phyloP scores from a whole-genome alignment of 2,329 filamentous ascomycete species.

The Diplocarpon rosae region DNA sequence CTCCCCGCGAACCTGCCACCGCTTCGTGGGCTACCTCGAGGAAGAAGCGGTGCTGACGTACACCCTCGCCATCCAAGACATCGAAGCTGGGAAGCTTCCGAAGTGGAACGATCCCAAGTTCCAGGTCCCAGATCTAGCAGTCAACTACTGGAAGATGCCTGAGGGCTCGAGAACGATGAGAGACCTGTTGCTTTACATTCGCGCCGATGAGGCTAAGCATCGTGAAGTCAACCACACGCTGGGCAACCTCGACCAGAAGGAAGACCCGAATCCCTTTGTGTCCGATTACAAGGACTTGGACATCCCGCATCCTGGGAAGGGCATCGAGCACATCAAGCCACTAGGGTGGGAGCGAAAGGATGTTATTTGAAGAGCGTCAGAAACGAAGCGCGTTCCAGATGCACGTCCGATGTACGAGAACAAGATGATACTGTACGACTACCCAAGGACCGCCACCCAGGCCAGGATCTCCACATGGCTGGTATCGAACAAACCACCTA shows the following conservation, averaged over 20 bases:
- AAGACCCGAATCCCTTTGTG: conserved; percentile 88
- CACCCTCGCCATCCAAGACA: conserved; percentile 74
- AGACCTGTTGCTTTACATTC: conserved; percentile 78
- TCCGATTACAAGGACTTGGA: conserved; percentile 64
- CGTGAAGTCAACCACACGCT: conserved; percentile 93
- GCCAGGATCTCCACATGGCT: too few species aligned
- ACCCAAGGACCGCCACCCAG: not conserved
- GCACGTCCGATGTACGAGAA: not conserved
- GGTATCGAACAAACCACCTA: too few species aligned
- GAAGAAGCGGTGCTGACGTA: conserved; percentile 97
- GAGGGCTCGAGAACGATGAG: conserved; percentile 72
- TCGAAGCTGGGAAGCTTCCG: conserved; percentile 75
- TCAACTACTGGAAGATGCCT: conserved; percentile 92
- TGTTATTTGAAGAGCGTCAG: conserved; percentile 40
- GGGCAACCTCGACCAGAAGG: conserved; percentile 73
- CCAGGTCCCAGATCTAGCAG: conserved; percentile 73
- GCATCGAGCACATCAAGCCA: conserved; percentile 48
- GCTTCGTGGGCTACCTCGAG: conserved; percentile 94
- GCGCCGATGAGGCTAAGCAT: conserved; percentile 82
- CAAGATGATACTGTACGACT: not conserved
- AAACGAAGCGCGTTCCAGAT: not conserved
- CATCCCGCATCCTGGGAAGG: conserved; percentile 59
- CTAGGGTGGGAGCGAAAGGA: conserved; percentile 78
- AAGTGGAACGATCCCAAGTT: conserved; percentile 64
- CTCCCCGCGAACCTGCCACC: conserved; percentile 78